Evolutionary conservation across 371 early-diverging fungal genomes (phyloP), one percentile per base, ranked within the genome.

Genomic region (Rhizomucor miehei): DNA sequence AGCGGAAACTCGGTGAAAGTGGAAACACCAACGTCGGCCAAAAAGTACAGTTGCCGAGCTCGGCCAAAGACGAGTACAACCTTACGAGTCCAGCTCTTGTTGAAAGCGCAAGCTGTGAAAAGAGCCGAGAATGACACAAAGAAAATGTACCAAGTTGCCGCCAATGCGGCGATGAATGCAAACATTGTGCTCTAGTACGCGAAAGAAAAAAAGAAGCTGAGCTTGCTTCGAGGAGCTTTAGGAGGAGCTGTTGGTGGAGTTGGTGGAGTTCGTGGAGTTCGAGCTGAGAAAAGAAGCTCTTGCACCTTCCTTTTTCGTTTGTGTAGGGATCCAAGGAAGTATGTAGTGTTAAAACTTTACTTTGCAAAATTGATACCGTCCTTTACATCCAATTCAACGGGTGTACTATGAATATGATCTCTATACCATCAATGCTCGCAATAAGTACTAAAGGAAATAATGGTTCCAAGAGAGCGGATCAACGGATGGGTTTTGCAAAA

Each of bases 1-100:
- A 69, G 38, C 9, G 73, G 67, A 13, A 56, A 21, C 45, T 73
- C 73, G 19, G 70, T 48, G 17, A 66, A 20, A 34, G 44, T 9
- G 0, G 62, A 59, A 20, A 57, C 46, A 60, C 50, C 20, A 5
- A 49, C 10, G 16, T 63, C 67, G 20, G 45, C 23, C 12, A 59
- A 9, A n/a, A 62, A 21, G 6, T 47, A 51, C 17, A 56, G 48
- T 20, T 48, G 43, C 3, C 59, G 62, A 14, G 56, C 1, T 20
- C 19, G 12, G 8, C 34, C 24, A 34, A 12, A 37, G 10, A 20
- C 29, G 1, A 23, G 44, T 16, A 53, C 46, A 13, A 48, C 6
- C 24, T 54, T 23, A n/a, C 39, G 52, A 4, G 48, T 54, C 35
- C 56, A 16, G 41, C 45, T 36, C 41, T 62, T 58, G 56, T 52